Evolutionary conservation across 768 basidiomycete genomes (phyloP).

Genomic region (Kwoniella europaea): DNA sequence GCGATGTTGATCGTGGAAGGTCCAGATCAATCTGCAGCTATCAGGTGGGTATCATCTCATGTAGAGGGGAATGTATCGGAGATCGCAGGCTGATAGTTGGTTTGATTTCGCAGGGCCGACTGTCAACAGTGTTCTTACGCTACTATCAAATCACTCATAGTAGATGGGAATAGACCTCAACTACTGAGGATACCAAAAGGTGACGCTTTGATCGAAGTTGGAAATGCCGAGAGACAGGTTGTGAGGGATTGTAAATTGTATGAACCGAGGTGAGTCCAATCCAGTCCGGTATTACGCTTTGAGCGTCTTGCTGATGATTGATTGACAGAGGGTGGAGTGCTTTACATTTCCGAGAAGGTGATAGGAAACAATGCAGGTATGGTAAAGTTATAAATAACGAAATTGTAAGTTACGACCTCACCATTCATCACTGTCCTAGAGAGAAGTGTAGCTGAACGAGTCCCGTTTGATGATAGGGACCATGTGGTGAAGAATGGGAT

Average conservation of each 20-base stretch:
- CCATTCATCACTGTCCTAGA: background rate
- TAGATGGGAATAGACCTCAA: constrained; percentile 58
- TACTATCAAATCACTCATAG: constrained; percentile 48
- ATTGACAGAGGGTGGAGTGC: constrained; percentile 56
- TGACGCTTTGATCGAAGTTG: constrained; percentile 55
- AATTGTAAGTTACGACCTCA: constrained; percentile 43
- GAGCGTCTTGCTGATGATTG: background rate
- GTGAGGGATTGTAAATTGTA: constrained; percentile 56
- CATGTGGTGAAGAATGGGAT: constrained; percentile 59
- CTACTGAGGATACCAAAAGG: constrained; percentile 54
- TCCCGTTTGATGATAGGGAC: constrained; percentile 43
- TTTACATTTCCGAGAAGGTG: constrained; percentile 58
- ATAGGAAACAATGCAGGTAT: constrained; percentile 55
- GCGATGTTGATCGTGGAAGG: constrained; percentile 58
- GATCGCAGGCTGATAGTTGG: too few species aligned
- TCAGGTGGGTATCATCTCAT: constrained; percentile 43
- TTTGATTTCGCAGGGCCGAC: constrained; percentile 48
- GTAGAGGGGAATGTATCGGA: too few species aligned
- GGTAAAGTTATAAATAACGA: constrained; percentile 53
- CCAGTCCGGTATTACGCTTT: too few species aligned
- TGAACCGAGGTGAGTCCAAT: constrained; percentile 54
- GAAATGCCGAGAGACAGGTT: constrained; percentile 54
- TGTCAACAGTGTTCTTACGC: constrained; percentile 50
- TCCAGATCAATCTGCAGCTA: constrained; percentile 51
- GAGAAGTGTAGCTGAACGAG: background rate